Evolutionary conservation across 768 basidiomycete species (phyloP), one percentile per base, ranked within the genome.

Genomic region (Pleurotus sapidus): DNA sequence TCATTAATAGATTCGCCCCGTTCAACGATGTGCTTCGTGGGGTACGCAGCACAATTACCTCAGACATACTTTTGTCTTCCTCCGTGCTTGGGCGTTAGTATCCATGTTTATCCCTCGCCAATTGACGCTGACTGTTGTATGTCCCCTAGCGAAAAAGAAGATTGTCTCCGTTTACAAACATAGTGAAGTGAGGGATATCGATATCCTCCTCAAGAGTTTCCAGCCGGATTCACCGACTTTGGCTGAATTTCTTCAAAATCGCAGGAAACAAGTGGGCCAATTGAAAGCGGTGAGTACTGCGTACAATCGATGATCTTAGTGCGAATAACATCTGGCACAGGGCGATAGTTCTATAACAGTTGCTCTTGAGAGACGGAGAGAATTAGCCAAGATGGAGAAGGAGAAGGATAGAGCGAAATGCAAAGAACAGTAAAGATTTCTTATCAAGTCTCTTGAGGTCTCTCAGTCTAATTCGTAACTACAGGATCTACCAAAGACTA

Each of bases 401-500:
- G 30, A 9, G 30, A 34, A 34, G 30, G 30, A 34, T 8, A 34
- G 30, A 9, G 30, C 30, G 30, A 34, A 34, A 34, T 34, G 30
- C 30, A 34, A 34, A 9, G 30, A 34, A 11, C 30, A 34, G 30
- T 34, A 7, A 34, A 11, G 30, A 34, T 11, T 34, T 2, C 20
- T 7, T 34, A 11, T 2, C 3, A 34, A 34, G 8, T 11, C 11
- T 34, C 30, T 34, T 34, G 9, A 9, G 2, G 3, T 9, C 30
- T 20, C 30, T 34, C 11, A 3, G 30, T 34, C 30, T 34, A 34
- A 34, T 11, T 34, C 30, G 2, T 34, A 34, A 42, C 25, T 20
- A 15, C 38, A 66, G 65, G 47, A 60, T 66, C 25, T 61, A 61
- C 55, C 37, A 40, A 34, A 62, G 62, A 11, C 57, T 65, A 20